Percentiles rank a stretch among this genome's conserved stretches.
Conservation (phyloP, 306 rosid genomes). For the Albizia julibrissin region DNA sequence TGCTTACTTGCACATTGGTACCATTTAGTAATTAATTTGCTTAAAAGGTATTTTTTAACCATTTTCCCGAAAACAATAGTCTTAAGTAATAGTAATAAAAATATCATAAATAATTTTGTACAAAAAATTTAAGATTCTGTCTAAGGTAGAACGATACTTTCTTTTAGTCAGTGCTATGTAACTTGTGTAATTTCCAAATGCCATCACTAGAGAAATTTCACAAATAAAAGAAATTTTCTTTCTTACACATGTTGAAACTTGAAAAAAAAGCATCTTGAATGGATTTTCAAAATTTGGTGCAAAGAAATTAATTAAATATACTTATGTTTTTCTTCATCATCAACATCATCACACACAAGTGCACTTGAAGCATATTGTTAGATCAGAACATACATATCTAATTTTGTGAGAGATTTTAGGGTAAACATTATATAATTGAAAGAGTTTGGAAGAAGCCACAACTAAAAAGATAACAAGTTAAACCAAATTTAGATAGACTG, state of each 20-base stretch:
- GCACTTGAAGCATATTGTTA: neutral
- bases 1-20: no score
- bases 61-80: no score
- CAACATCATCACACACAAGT: neutral
- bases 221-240: neutral
- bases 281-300: neutral
- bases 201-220: neutral
- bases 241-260: neutral
- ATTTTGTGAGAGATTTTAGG: no score
- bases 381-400: neutral
- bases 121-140: neutral
- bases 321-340: neutral
- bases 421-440: no score
- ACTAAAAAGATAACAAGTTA: no score
- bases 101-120: neutral
- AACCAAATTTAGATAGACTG: no score
- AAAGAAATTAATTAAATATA: neutral
- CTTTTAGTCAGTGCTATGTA: neutral
- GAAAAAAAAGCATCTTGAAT: no score
- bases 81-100: no score
- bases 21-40: no score
- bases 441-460: no score
- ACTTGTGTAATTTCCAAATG: neutral
- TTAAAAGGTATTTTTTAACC: no score
- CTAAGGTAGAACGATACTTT: neutral